Percentiles rank a stretch among this genome's conserved stretches.
Evolutionary conservation across 2,329 filamentous ascomycete species (phyloP).

Genomic region (Corynespora cassiicola): DNA sequence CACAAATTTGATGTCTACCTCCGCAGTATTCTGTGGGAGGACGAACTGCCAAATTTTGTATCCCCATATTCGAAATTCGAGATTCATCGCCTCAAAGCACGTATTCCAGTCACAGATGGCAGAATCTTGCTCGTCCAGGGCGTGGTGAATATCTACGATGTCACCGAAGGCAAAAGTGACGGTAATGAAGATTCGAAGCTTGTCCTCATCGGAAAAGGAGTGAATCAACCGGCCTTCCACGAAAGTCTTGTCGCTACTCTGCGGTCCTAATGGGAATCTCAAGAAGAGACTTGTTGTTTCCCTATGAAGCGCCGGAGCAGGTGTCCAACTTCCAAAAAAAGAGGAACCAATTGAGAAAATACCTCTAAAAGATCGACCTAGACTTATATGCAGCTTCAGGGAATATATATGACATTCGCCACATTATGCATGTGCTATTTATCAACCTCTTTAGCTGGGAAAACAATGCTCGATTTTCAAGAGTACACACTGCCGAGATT

Average conservation of each 20-base stretch:
- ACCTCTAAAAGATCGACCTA: no score
- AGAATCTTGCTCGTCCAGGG: conserved; percentile 82
- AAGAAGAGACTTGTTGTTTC: no score
- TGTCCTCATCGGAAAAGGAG: conserved; percentile 38
- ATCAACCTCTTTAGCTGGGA: no score
- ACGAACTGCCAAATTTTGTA: conserved; percentile 59
- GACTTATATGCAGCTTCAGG: no score
- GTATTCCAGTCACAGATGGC: conserved; percentile 71
- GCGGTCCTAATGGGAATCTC: neutral
- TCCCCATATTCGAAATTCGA: conserved; percentile 63
- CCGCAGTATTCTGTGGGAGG: conserved; percentile 83
- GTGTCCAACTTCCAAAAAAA: no score
- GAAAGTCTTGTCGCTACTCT: conserved; percentile 18
- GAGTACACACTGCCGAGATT: no score
- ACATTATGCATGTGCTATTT: no score
- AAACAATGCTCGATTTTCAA: no score
- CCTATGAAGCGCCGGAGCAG: no score
- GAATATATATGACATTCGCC: no score
- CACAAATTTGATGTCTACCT: conserved; percentile 79
- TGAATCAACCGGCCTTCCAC: conserved; percentile 27
- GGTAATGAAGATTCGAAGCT: conserved; percentile 27
- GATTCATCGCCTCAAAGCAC: conserved; percentile 87
- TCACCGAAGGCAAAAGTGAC: conserved; percentile 64
- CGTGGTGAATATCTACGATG: conserved; percentile 91
- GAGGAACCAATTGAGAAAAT: no score